A percentile compares a stretch with the other conserved stretches of the same genome.
Evolutionary conservation across 768 basidiomycete species (phyloP).

Genomic region (Hebeloma cylindrosporum): DNA sequence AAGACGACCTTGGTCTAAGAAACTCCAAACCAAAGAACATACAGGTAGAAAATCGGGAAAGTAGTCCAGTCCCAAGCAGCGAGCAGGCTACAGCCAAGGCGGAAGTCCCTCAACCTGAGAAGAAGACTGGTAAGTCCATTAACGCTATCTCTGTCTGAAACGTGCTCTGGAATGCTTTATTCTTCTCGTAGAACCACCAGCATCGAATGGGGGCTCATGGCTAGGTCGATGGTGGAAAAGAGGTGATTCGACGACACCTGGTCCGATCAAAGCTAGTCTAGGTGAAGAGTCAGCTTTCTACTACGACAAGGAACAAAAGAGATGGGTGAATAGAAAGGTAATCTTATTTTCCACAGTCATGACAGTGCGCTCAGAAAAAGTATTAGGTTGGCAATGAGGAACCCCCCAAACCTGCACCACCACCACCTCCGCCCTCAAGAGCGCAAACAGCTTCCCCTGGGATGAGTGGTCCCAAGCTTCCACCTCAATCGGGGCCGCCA

Average conservation of each 20-base stretch:
- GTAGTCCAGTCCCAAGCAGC: no score
- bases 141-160: background rate
- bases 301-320: slow-evolving; percentile 92
- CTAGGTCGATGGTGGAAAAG: slow-evolving; percentile 81
- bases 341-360: slow-evolving; percentile 13
- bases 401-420: slow-evolving; percentile 48
- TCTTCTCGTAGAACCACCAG: slow-evolving; percentile 10
- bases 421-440: slow-evolving; percentile 79
- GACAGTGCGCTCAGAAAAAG: slow-evolving; percentile 7
- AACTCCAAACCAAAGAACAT: slow-evolving; percentile 56
- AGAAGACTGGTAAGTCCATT: slow-evolving; percentile 17
- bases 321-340: slow-evolving; percentile 96
- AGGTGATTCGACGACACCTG: slow-evolving; percentile 50
- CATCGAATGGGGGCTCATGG: slow-evolving; percentile 59
- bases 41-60: slow-evolving; percentile 30
- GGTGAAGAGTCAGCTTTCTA: slow-evolving; percentile 90
- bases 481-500: slow-evolving; percentile 33
- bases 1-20: slow-evolving; percentile 88
- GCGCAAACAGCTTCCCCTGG: slow-evolving; percentile 86
- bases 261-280: slow-evolving; percentile 86
- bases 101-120: slow-evolving; percentile 17
- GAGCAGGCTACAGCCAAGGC: slow-evolving; percentile 26
- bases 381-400: slow-evolving; percentile 60
- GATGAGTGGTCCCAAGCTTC: slow-evolving; percentile 36
- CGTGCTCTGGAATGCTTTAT: no score